Evolutionary conservation across 78 protist genomes (phyloP), one percentile per base, ranked within the genome.

Genomic region (Fonticula alba): DNA sequence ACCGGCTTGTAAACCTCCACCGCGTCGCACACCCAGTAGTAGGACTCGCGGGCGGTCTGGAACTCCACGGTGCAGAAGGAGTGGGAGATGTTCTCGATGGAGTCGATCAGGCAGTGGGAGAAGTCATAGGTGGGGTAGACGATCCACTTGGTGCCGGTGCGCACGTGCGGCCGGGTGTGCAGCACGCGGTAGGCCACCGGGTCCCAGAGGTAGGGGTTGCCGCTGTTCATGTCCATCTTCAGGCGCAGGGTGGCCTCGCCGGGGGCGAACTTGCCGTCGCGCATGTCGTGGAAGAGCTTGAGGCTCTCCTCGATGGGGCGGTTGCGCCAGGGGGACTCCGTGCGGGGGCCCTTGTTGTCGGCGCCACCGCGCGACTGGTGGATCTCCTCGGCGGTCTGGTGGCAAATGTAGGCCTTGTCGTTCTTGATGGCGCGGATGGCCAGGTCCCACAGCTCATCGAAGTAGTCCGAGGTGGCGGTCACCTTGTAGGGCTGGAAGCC

Each of bases 11-110:
- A 88, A 55, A 80, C 29, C 10, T 69, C 85, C 11, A 85, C 72
- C 5, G 58, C 81, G 59, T 88, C 81, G 43, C 90, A 64, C 36
- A 94, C 79, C 98, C 98, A 92, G 81, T 82, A 80, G 84, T 93
- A 95, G 15, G 91, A 55, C 35, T 77, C 86, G 3, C 86, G 69
- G 35, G 83, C 62, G 2, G 70, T 51, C 69, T 80, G 81, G 66
- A 96, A 96, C 76, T 96, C 99, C 58, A 91, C 69, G 15, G 99
- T 94, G 85, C 99, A 96, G 32, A 90, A 72, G 26, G 98, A 94
- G 72, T 93, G 97, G 7, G 98, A 88, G 68, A 96, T 86, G 81
- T 89, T 71, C 77, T 96, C 99, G 40, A 92, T 29, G 17, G 95
- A 78, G 69, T 96, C 99, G 20, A 71, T 74, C 24, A 92, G 46